Conservation (phyloP, 1,139 yeast genomes). For the Martiniozyma asiatica region DNA sequence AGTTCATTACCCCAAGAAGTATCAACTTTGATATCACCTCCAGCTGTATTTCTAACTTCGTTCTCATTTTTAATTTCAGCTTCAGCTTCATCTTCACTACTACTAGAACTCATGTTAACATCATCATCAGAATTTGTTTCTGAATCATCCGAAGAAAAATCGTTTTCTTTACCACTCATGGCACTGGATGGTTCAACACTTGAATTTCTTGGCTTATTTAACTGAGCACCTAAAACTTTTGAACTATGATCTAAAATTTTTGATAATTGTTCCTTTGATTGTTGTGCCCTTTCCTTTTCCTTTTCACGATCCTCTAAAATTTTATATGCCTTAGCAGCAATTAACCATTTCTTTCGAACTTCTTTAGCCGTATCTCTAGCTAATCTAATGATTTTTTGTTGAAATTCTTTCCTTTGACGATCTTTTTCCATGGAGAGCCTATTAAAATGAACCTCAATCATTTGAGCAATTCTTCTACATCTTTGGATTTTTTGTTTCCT, state of each 20-base stretch:
- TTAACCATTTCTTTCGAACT: constrained; percentile 80
- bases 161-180: constrained; percentile 14
- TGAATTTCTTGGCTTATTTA: constrained; percentile 29
- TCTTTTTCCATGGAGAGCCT: constrained; percentile 84
- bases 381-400: constrained; percentile 50
- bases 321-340: constrained; percentile 76
- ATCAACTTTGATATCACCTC: too few species aligned
- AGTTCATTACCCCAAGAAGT: neutral
- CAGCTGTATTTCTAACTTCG: too few species aligned
- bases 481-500: constrained; percentile 55
- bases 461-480: constrained; percentile 62
- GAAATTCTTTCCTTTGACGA: constrained; percentile 58
- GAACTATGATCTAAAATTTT: constrained; percentile 89
- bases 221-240: constrained; percentile 76
- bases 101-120: constrained; percentile 12
- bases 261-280: constrained; percentile 80
- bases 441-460: constrained; percentile 81
- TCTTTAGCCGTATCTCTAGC: constrained; percentile 76
- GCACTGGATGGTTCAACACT: constrained; percentile 11
- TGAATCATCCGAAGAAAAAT: constrained; percentile 15
- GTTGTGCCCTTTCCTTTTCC: constrained; percentile 58
- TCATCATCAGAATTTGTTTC: constrained; percentile 13
- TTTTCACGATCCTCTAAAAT: constrained; percentile 40
- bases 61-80: constrained; percentile 10
- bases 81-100: constrained; percentile 22